A percentile compares a stretch with the other conserved stretches of the same genome.
Conservation (phyloP, 1,139 yeast genomes). For the Lodderomyces elongisporus region DNA sequence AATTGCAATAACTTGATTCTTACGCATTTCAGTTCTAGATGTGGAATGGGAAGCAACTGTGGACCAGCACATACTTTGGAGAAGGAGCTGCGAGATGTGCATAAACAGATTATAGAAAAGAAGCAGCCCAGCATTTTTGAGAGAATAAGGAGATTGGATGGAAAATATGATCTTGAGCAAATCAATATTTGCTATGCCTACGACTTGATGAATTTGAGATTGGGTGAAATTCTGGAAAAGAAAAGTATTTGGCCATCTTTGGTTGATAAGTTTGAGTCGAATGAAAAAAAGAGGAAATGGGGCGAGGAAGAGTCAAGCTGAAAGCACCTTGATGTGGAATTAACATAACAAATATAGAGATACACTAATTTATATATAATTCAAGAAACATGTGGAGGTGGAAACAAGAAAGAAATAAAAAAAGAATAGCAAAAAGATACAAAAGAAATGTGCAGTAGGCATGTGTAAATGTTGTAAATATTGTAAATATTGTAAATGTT, state of each 20-base stretch:
- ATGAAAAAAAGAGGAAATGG: constrained; percentile 2
- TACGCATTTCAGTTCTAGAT: constrained; percentile 91
- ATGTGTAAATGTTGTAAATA: too few species aligned
- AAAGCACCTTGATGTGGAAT: too few species aligned
- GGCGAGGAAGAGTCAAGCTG: constrained; percentile 16
- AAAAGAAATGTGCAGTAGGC: too few species aligned
- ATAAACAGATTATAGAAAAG: background rate
- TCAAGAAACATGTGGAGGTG: too few species aligned
- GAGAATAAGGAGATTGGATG: too few species aligned
- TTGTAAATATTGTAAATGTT: too few species aligned
- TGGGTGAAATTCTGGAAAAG: constrained; percentile 12
- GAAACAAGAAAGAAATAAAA: too few species aligned
- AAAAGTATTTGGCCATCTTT: constrained; percentile 11
- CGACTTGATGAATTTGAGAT: constrained; percentile 35
- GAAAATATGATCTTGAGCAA: constrained; percentile 15
- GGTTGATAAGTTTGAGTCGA: constrained; percentile 7
- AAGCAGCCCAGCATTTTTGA: constrained; percentile 3
- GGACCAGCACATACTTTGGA: constrained; percentile 9
- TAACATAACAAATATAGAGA: too few species aligned
- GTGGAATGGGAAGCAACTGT: constrained; percentile 58
- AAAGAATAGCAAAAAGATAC: constrained; percentile 31
- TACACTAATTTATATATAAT: too few species aligned
- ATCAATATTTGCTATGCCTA: constrained; percentile 38
- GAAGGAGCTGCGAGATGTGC: constrained; percentile 1
- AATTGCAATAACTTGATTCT: constrained; percentile 63